Conservation (phyloP, 148 eudicot species). For the Cornus suecica region DNA sequence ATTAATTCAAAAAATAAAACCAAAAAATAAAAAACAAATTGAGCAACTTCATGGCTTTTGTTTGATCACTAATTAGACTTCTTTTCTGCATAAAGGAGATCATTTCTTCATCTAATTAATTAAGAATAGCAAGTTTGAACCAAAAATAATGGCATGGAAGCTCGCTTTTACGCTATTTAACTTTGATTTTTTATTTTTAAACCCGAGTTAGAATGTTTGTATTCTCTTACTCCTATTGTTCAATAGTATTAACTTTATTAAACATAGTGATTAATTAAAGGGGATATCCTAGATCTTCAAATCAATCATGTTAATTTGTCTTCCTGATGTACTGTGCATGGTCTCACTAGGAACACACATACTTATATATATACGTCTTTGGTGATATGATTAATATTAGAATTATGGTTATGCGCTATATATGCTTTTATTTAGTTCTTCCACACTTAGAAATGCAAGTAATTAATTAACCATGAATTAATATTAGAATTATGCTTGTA, state of each 20-base stretch:
- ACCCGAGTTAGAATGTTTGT: constrained; percentile 5
- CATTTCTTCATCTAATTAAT: too few species aligned
- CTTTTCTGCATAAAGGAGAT: not conserved
- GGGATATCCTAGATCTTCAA: not conserved
- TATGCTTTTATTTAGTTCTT: too few species aligned
- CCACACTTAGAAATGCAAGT: too few species aligned
- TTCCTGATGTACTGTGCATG: not conserved
- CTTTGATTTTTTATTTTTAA: too few species aligned
- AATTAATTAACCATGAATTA: too few species aligned
- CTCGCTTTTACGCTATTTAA: not conserved
- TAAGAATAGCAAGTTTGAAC: too few species aligned
- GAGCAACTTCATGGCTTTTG: not conserved
- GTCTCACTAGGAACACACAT: not conserved
- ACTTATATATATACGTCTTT: too few species aligned
- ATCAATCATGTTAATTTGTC: not conserved
- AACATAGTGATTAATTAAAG: not conserved
- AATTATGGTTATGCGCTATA: too few species aligned
- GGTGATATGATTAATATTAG: too few species aligned
- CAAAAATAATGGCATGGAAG: constrained; percentile 10
- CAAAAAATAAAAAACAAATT: not conserved
- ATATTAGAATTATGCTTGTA: too few species aligned
- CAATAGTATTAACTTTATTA: constrained; percentile 6
- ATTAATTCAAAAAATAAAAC: not conserved
- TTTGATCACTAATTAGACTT: not conserved
- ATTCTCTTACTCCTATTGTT: not conserved